Evolutionary conservation across 208 protist species (phyloP), one percentile per base, ranked within the genome.

Genomic region (Sergeia podlipaevii): DNA sequence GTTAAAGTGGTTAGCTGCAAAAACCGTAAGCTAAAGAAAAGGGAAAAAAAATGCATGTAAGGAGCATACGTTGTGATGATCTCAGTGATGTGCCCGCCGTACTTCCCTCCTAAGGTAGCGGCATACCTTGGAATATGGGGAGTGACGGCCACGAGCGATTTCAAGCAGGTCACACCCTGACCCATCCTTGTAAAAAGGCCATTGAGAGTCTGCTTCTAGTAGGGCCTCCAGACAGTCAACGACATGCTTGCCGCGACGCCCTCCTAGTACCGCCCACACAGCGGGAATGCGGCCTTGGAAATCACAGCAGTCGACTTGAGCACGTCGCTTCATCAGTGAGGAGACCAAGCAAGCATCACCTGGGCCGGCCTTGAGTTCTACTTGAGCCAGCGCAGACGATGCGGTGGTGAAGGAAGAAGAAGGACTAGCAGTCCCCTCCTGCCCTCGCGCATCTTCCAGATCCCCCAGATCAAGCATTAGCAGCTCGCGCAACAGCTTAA

Each of bases 241-340:
- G 11, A 47, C 64, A 30, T 24, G 24, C n/a, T 27, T 23, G 15
- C 41, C 59, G 10, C 49, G 36, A 11, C 49, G 21, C 3, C 37
- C 39, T 6, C 65, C 56, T 43, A 77, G 28, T n/a, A 80, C 64
- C 33, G 73, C 78, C 73, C 76, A 85, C 62, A 77, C 62, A 4
- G 75, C 73, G 0, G 70, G 80, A 0, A 66, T 84, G 20, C 69
- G 65, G 3, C 76, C 69, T 29, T 15, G 21, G 5, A 65, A n/a
- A 29, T 85, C 75, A 49, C 18, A 27, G 4, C 32, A 58, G 28
- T 84, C 76, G n/a, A 85, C 52, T 21, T 85, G 58, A 6, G 65
- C 30, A 28, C 28, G n/a, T 23, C 42, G 33, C 55, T 15, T n/a
- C 41, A 2, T 23, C 11, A 13, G 50, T 51, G n/a, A 58, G 37